Percentiles rank a stretch among this genome's conserved stretches.
Evolutionary conservation across 1,139 yeast genomes (phyloP).

Genomic region (Pichia sp.): DNA sequence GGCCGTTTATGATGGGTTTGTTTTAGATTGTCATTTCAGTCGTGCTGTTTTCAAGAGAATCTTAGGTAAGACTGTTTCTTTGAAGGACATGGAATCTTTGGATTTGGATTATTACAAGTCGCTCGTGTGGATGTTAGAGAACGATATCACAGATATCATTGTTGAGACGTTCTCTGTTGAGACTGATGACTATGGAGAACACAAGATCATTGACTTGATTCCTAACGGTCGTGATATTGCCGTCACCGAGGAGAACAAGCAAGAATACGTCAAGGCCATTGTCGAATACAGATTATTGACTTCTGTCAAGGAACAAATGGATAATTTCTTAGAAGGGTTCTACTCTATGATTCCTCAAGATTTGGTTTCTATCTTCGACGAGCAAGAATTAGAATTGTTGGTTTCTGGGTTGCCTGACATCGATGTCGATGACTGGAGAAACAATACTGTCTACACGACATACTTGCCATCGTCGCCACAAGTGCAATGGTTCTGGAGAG

Average conservation of each 20-base stretch:
- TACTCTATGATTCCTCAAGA: conserved; percentile 92
- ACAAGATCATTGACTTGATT: conserved; percentile 52
- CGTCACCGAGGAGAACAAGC: conserved; percentile 89
- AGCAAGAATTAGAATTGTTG: conserved; percentile 89
- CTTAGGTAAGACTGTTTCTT: conserved; percentile 74
- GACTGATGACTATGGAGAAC: conserved; percentile 93
- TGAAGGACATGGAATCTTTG: conserved; percentile 93
- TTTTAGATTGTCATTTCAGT: conserved; percentile 92
- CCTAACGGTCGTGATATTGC: conserved; percentile 82
- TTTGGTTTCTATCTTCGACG: conserved; percentile 84
- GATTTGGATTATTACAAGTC: conserved; percentile 94
- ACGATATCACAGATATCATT: conserved; percentile 93
- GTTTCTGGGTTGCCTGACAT: conserved; percentile 96
- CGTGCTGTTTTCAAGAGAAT: conserved; percentile 92
- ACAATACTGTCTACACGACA: conserved; percentile 77
- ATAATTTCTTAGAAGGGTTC: conserved; percentile 82
- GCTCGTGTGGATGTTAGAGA: conserved; percentile 93
- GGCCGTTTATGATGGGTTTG: conserved; percentile 85
- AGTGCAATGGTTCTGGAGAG: conserved; percentile 98
- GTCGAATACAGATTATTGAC: conserved; percentile 85
- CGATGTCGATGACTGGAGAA: conserved; percentile 95
- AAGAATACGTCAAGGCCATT: conserved; percentile 80
- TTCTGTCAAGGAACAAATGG: conserved; percentile 87
- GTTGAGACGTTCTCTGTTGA: conserved; percentile 97
- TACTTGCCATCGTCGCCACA: conserved; percentile 85